Conservation (phyloP, 2,329 filamentous ascomycete genomes). For the Thelonectria rubi region DNA sequence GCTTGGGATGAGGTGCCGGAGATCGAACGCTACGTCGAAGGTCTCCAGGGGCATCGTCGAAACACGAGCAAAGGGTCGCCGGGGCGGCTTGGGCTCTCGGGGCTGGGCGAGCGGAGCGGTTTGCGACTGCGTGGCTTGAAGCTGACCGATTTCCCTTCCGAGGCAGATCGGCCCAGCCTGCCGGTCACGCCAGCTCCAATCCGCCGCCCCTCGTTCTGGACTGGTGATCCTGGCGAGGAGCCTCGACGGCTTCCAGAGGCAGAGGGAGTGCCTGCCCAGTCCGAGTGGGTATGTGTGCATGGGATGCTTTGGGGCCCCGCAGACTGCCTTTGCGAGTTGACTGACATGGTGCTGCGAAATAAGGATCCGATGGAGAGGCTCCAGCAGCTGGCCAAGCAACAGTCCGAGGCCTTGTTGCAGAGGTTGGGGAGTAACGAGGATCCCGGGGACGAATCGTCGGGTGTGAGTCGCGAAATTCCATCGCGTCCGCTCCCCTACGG, state of each 20-base stretch:
- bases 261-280: conserved; percentile 84
- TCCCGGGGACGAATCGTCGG: conserved; percentile 37
- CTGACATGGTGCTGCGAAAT: conserved; percentile 60
- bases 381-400: conserved; percentile 73
- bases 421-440: conserved; percentile 55
- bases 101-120: conserved; percentile 24
- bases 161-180: conserved; percentile 83
- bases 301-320: conserved; percentile 58
- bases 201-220: conserved; percentile 74
- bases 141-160: conserved; percentile 88
- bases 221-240: conserved; percentile 58
- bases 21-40: conserved; percentile 87
- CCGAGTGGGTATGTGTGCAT: conserved; percentile 90
- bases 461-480: conserved; percentile 56
- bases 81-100: conserved; percentile 22
- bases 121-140: conserved; percentile 58
- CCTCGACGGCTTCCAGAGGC: conserved; percentile 74
- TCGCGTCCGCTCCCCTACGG: conserved; percentile 61
- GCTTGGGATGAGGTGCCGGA: conserved; percentile 93
- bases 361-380: conserved; percentile 78
- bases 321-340: conserved; percentile 64
- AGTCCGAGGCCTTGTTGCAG: conserved; percentile 68
- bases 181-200: conserved; percentile 90
- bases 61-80: conserved; percentile 45
- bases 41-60: conserved; percentile 70